Evolutionary conservation across 75 land plant species (phyloP).

Genomic region (Pinus albicaulis): DNA sequence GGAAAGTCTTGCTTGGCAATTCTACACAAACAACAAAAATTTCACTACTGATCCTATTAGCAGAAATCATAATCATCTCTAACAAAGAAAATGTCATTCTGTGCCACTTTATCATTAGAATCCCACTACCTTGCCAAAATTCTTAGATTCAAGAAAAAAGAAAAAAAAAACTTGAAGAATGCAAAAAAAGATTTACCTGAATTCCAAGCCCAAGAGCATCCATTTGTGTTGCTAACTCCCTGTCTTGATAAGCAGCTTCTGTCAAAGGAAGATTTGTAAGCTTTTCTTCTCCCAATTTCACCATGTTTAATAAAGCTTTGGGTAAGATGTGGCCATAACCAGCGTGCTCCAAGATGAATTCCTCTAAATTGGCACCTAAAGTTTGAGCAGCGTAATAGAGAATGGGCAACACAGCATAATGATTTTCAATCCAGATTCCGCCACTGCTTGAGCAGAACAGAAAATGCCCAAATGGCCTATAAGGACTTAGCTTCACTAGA

Average conservation of each 20-base stretch:
- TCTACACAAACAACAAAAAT: too few species aligned
- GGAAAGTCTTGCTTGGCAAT: constrained; percentile 28
- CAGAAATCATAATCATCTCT: too few species aligned
- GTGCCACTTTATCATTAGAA: too few species aligned
- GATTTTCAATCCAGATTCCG: constrained; percentile 24
- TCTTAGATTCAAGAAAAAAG: too few species aligned
- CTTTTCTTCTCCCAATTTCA: neutral
- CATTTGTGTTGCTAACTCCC: neutral
- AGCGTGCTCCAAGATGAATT: neutral
- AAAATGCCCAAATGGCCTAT: constrained; percentile 58
- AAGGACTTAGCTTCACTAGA: constrained; percentile 48
- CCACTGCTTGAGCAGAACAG: constrained; percentile 32
- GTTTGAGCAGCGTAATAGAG: constrained; percentile 39
- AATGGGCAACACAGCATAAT: constrained; percentile 52
- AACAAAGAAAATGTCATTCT: too few species aligned
- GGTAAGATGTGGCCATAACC: neutral
- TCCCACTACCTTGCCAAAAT: too few species aligned
- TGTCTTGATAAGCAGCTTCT: neutral
- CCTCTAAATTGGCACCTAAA: too few species aligned
- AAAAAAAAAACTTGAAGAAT: neutral
- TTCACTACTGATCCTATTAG: too few species aligned
- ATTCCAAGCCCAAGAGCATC: neutral
- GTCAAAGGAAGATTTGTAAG: neutral
- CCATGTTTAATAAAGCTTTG: neutral
- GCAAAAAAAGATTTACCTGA: neutral